Conservation (phyloP, 2,329 filamentous ascomycete species). For the Juglanconis oblonga region DNA sequence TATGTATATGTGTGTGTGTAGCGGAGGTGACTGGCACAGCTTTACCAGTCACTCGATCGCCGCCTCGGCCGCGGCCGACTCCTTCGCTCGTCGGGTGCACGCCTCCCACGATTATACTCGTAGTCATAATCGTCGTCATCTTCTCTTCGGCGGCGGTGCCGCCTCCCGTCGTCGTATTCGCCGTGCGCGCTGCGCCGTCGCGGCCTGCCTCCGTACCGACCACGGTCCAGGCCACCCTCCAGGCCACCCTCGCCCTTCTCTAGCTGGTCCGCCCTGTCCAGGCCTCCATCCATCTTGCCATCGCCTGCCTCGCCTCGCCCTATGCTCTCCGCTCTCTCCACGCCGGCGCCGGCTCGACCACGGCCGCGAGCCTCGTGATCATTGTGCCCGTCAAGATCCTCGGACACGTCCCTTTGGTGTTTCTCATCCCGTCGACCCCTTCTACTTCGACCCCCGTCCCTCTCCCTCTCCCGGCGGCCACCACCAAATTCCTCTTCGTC, state of each 20-base stretch:
- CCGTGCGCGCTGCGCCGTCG: background rate
- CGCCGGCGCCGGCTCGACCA: background rate
- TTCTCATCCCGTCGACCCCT: background rate
- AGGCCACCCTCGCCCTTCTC: slow-evolving; percentile 13
- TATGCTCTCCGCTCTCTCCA: background rate
- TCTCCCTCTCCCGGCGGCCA: background rate
- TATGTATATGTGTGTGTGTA: background rate
- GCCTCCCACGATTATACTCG: slow-evolving; percentile 6
- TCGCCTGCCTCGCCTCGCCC: background rate
- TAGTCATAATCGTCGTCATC: slow-evolving; percentile 5
- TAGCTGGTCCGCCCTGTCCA: slow-evolving; percentile 6
- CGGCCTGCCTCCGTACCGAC: background rate
- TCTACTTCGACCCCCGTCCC: background rate
- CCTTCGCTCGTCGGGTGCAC: background rate
- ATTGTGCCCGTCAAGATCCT: background rate
- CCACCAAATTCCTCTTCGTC: background rate
- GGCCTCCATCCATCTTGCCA: background rate
- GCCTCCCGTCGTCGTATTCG: background rate
- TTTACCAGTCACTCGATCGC: slow-evolving; percentile 17
- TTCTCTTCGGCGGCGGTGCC: background rate
- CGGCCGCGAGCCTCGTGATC: background rate
- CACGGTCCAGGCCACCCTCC: background rate
- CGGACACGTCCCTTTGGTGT: background rate
- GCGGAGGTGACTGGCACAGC: background rate
- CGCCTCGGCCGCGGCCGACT: slow-evolving; percentile 12